Conservation (phyloP, 1,284 basidiomycete species). For the Wallemia ichthyophaga region DNA sequence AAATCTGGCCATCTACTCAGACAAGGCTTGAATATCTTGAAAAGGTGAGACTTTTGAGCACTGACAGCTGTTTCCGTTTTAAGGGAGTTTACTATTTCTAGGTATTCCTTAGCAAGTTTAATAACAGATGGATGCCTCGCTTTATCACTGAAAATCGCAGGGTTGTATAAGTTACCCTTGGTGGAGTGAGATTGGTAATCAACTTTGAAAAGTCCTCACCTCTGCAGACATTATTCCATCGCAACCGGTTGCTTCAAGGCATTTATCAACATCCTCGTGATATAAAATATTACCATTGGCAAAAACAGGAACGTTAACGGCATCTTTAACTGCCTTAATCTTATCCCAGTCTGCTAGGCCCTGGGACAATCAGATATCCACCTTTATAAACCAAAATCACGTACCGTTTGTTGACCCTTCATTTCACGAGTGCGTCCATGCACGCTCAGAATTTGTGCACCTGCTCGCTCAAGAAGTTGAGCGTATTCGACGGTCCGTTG, state of each 20-base stretch:
- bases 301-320: conserved; percentile 71
- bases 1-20: conserved; percentile 38
- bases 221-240: conserved; percentile 91
- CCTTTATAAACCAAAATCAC: too few relatives aligned
- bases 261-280: conserved; percentile 43
- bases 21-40: conserved; percentile 62
- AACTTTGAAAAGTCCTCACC: conserved; percentile 7
- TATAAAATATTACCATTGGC: conserved; percentile 87
- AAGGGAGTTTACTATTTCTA: conserved; percentile 41
- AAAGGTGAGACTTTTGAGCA: conserved; percentile 71
- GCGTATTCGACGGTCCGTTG: conserved; percentile 80
- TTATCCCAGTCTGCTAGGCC: conserved; percentile 62
- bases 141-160: conserved; percentile 35
- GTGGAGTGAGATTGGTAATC: not conserved
- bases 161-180: conserved; percentile 71
- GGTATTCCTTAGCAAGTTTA: conserved; percentile 51
- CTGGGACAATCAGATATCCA: too few relatives aligned
- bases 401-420: conserved; percentile 33
- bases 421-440: conserved; percentile 77
- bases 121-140: conserved; percentile 30
- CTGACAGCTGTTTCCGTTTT: conserved; percentile 39
- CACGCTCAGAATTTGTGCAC: conserved; percentile 79
- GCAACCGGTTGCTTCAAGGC: conserved; percentile 48
- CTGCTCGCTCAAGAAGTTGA: conserved; percentile 72
- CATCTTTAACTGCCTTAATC: conserved; percentile 55